Evolutionary conservation across 169 alveolate genomes (phyloP).

Genomic region (Condylostoma magnum): DNA sequence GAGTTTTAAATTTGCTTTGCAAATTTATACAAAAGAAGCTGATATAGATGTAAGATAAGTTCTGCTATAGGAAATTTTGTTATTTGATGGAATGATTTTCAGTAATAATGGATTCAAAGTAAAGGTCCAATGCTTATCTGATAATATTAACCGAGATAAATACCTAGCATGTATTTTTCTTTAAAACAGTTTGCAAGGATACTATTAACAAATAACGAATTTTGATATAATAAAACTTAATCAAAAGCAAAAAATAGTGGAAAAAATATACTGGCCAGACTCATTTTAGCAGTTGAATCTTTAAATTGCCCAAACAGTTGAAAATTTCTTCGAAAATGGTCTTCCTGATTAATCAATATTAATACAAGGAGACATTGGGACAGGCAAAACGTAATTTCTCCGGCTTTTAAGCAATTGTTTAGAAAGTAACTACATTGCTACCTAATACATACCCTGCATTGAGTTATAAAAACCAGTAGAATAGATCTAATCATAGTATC

Average conservation of each 20-base stretch:
- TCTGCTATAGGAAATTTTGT: background rate
- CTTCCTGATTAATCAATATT: background rate
- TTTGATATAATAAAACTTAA: too few relatives aligned
- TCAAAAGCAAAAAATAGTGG: too few relatives aligned
- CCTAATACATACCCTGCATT: background rate
- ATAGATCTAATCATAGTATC: background rate
- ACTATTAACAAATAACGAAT: background rate
- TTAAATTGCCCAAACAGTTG: too few relatives aligned
- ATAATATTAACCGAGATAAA: background rate
- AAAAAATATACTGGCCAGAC: too few relatives aligned
- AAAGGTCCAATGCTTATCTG: background rate
- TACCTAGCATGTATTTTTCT: background rate
- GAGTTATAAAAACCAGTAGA: background rate
- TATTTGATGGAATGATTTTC: constrained; percentile 17
- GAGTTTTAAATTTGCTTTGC: background rate
- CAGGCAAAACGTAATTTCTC: background rate
- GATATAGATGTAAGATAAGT: background rate
- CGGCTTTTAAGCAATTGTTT: background rate
- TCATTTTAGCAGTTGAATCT: too few relatives aligned
- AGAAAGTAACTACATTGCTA: background rate
- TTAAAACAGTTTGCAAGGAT: background rate
- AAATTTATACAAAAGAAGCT: background rate
- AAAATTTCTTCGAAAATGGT: background rate
- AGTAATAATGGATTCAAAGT: background rate
- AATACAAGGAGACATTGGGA: background rate